Conservation (phyloP, 306 rosid species). For the Glycyrrhiza uralensis region DNA sequence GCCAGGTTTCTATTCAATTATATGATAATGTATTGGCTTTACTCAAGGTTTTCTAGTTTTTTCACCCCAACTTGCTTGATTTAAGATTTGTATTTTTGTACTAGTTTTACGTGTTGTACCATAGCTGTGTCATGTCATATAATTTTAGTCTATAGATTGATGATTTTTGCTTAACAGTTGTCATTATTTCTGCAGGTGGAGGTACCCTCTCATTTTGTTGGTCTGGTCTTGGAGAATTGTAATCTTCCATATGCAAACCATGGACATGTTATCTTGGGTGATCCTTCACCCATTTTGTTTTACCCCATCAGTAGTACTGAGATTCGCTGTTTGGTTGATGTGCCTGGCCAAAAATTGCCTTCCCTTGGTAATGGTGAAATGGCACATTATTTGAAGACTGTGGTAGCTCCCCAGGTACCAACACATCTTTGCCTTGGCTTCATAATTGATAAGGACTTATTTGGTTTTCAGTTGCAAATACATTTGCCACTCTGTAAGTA, state of each 20-base stretch:
- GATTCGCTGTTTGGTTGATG: slow-evolving; percentile 63
- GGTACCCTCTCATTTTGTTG: slow-evolving; percentile 68
- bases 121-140: too few species aligned
- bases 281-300: slow-evolving; percentile 61
- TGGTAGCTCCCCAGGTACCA: slow-evolving; percentile 67
- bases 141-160: not conserved
- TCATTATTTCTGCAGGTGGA: slow-evolving; percentile 56
- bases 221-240: slow-evolving; percentile 50
- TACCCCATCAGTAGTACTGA: slow-evolving; percentile 66
- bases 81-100: not conserved
- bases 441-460: too few species aligned
- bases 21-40: not conserved
- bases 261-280: slow-evolving; percentile 60
- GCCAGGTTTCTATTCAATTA: not conserved
- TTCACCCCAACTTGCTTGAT: not conserved
- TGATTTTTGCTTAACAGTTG: not conserved
- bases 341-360: slow-evolving; percentile 66
- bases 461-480: too few species aligned
- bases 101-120: not conserved
- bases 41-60: not conserved
- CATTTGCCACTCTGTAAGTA: too few species aligned
- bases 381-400: slow-evolving; percentile 53
- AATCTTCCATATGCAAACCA: slow-evolving; percentile 58
- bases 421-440: not conserved
- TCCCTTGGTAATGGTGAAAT: slow-evolving; percentile 57